Conservation (phyloP, 148 eudicot species). For the Rheum nobile region DNA sequence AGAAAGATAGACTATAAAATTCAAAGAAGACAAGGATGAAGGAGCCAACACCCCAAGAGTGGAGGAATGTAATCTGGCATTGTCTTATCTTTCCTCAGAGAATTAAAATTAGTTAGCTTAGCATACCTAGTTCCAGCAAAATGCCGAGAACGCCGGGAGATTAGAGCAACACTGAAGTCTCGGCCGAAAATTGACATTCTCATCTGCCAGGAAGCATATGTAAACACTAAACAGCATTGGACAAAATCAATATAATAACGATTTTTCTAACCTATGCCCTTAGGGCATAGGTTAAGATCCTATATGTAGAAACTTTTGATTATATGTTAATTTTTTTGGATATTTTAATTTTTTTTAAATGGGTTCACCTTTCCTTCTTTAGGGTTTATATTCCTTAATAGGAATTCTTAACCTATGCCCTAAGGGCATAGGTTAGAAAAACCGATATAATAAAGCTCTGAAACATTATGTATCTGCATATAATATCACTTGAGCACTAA, state of each 20-base stretch:
- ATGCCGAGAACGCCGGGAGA: conserved; percentile 90
- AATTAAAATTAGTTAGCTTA: background rate
- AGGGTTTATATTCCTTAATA: no score
- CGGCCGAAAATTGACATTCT: conserved; percentile 81
- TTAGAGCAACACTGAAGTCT: conserved; percentile 74
- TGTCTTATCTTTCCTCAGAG: background rate
- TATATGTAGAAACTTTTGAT: no score
- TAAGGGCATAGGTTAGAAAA: no score
- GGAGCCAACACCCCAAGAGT: background rate
- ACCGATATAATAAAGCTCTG: background rate
- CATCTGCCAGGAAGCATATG: conserved; percentile 26
- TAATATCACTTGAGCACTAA: background rate
- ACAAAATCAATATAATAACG: background rate
- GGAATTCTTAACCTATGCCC: no score
- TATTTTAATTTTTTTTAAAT: no score
- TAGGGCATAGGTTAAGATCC: no score
- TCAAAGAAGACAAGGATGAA: background rate
- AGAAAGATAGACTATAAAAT: background rate
- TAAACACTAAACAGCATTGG: background rate
- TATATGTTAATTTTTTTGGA: no score
- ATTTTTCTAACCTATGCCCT: no score
- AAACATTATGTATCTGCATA: background rate
- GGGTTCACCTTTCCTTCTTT: no score
- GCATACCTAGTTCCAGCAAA: conserved; percentile 93
- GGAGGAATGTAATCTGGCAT: background rate